Conservation (phyloP, 2,329 filamentous ascomycete species). For the Calonectria pseudoreteaudii region DNA sequence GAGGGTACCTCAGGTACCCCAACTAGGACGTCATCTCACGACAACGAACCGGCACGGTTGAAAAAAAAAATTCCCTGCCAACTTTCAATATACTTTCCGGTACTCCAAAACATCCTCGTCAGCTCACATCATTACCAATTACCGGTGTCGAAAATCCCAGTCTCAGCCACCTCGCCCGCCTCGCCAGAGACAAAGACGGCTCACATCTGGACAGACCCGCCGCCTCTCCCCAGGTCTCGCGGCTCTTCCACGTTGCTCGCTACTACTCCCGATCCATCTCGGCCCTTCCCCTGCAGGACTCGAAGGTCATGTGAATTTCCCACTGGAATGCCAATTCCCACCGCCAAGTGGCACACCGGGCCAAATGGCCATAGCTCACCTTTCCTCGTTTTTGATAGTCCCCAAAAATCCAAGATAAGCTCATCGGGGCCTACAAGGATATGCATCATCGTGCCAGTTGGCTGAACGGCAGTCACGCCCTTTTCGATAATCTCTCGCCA, state of each 20-base stretch:
- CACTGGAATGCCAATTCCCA: slow-evolving; percentile 19
- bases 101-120: slow-evolving; percentile 4
- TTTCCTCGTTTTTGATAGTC: background rate
- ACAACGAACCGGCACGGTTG: background rate
- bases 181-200: slow-evolving; percentile 10
- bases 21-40: slow-evolving; percentile 1
- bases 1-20: background rate
- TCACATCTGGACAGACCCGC: slow-evolving; percentile 18
- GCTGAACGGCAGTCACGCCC: background rate
- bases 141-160: slow-evolving; percentile 17
- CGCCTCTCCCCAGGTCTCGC: slow-evolving; percentile 19
- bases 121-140: slow-evolving; percentile 10
- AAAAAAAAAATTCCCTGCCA: background rate
- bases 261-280: slow-evolving; percentile 25
- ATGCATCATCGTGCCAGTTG: background rate
- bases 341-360: background rate
- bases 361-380: background rate
- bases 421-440: background rate
- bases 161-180: slow-evolving; percentile 11
- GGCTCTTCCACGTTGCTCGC: slow-evolving; percentile 20
- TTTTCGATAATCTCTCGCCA: background rate
- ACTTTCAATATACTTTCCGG: slow-evolving; percentile 4
- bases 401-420: background rate
- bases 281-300: slow-evolving; percentile 36
- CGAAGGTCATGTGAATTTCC: slow-evolving; percentile 39